Conservation (phyloP, 257 asterid species). For the Plantago major region DNA sequence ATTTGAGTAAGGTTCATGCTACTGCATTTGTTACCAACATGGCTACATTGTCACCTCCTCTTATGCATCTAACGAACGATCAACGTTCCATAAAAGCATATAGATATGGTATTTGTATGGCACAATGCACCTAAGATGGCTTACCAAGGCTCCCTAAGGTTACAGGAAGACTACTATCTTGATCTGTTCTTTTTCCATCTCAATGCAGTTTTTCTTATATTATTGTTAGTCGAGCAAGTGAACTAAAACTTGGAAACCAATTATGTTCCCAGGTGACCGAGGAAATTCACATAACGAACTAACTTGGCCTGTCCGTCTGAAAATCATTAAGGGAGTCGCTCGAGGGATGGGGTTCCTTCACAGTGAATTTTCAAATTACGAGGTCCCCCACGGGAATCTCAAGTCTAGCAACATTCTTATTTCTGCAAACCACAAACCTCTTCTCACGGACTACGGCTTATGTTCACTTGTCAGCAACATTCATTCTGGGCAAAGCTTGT, state of each 20-base stretch:
- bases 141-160: no score
- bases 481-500: constrained; percentile 39
- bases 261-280: constrained; percentile 52
- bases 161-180: no score
- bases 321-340: constrained; percentile 71
- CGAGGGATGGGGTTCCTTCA: constrained; percentile 85
- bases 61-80: no score
- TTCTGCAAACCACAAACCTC: constrained; percentile 47
- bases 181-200: neutral
- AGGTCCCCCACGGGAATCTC: constrained; percentile 86
- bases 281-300: constrained; percentile 58
- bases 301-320: constrained; percentile 61
- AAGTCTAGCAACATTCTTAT: constrained; percentile 88
- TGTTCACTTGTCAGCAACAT: constrained; percentile 55
- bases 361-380: constrained; percentile 47
- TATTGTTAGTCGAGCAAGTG: neutral
- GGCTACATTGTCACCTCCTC: no score
- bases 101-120: no score
- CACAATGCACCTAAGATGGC: no score
- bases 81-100: no score
- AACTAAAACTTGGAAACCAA: neutral
- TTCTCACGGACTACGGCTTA: constrained; percentile 73
- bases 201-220: neutral
- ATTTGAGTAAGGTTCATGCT: no score
- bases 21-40: no score